Evolutionary conservation across 225 moss, liverwort and hornwort genomes (phyloP), one percentile per base, ranked within the genome.

Genomic region (Bryoerythrophyllum caledonicum): DNA sequence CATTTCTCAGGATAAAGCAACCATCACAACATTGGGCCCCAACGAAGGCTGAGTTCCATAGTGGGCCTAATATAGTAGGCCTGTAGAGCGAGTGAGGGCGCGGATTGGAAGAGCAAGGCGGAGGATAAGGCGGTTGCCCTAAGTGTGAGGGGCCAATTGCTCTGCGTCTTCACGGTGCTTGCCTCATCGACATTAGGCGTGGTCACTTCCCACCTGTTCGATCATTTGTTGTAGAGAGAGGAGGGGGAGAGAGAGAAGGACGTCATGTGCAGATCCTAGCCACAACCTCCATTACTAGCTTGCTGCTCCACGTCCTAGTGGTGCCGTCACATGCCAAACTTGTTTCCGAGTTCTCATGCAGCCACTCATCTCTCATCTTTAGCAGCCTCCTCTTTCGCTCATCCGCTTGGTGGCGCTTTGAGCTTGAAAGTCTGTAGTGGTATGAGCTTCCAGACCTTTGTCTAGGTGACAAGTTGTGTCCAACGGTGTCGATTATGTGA

Each of bases 111-210:
- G 19, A 68, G 35, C 35, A n/a, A 43, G 70, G 70, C 46, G 70
- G 49, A 71, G 70, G 80, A 80, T 80, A 75, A 80, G 80, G 75
- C 80, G 75, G 75, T 64, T 71, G 75, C 64, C 75, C 75, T 75
- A 75, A 71, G 55, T 56, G 68, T 63, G 75, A 49, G 80, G 80
- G 75, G 64, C 80, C 80, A 80, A 80, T 80, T 28, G 57, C 12
- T 37, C 44, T 51, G 54, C 63, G 23, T 54, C 56, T 68, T 2
- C 60, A 70, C 75, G 80, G 75, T 46, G 53, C 70, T 56, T 15
- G 24, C 54, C 58, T 35, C 28, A 65, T 65, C 80, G 75, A 80
- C 80, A 75, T 71, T 49, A 17, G 52, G 51, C 32, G 32, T 19
- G 20, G 17, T 48, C 67, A 64, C 64, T 19, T 17, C 19, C 48